phyloP scores from a whole-genome alignment of 768 basidiomycete genomes.

The Gyrodon lividus region DNA sequence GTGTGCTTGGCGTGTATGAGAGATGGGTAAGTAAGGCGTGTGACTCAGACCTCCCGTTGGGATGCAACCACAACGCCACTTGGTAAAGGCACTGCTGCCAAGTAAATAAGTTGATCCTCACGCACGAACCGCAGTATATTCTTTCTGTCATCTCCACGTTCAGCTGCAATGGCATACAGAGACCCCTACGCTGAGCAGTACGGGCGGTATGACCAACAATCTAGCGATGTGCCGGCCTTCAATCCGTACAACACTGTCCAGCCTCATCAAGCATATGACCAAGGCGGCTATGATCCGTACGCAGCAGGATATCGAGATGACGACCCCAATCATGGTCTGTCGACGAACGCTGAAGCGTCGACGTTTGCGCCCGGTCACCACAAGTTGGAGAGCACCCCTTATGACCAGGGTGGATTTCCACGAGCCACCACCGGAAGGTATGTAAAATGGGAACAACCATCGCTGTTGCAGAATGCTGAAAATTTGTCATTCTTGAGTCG shows the following conservation, averaged over 20 bases:
- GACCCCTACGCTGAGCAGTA: slow-evolving; percentile 50
- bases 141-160: background rate
- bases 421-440: slow-evolving; percentile 30
- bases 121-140: slow-evolving; percentile 20
- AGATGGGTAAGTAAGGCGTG: too few species aligned
- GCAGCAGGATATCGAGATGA: slow-evolving; percentile 38
- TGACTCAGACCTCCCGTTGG: background rate
- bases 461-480: slow-evolving; percentile 2
- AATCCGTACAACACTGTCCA: slow-evolving; percentile 46
- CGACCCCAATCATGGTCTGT: slow-evolving; percentile 28
- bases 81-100: background rate
- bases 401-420: slow-evolving; percentile 45
- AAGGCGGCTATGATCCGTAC: slow-evolving; percentile 37
- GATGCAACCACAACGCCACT: slow-evolving; percentile 12
- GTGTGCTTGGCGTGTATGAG: too few species aligned
- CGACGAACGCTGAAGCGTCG: too few species aligned
- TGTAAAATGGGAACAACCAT: slow-evolving; percentile 12
- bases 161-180: slow-evolving; percentile 44
- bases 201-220: slow-evolving; percentile 30
- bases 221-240: slow-evolving; percentile 36
- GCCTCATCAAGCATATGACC: slow-evolving; percentile 55
- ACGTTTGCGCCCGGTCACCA: slow-evolving; percentile 20
- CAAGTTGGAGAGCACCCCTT: slow-evolving; percentile 36
- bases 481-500: slow-evolving; percentile 12
- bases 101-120: background rate